A percentile compares a stretch with the other conserved stretches of the same genome.
These are phyloP conservation scores for Trichoderma harzianum DNA, from an alignment of 2,329 filamentous ascomycete genomes.

Conservation along the genomic window DNA sequence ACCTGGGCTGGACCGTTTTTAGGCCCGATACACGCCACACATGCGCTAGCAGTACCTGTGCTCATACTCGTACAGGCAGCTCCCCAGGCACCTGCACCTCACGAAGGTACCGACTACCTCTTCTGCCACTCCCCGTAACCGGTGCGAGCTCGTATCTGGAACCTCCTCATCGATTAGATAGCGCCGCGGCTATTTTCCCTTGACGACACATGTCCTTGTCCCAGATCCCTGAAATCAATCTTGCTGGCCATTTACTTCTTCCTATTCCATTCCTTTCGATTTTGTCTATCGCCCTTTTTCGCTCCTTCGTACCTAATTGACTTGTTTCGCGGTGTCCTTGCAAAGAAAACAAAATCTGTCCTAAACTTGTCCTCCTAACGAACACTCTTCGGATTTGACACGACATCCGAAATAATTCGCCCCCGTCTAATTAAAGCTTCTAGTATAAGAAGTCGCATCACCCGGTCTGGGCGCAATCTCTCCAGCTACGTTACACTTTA, in stretches of 20 bases:
- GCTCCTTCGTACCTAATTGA: neutral
- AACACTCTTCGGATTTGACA: neutral
- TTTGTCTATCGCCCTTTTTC: neutral
- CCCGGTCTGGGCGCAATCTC: neutral
- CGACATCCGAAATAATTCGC: neutral
- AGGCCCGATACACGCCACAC: neutral
- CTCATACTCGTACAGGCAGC: neutral
- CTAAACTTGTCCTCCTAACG: slow-evolving; percentile 10
- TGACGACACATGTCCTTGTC: slow-evolving; percentile 33
- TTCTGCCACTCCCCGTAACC: neutral
- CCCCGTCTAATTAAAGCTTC: neutral
- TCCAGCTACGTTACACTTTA: neutral
- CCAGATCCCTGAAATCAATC: slow-evolving; percentile 21
- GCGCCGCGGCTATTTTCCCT: slow-evolving; percentile 12
- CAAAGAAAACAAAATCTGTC: slow-evolving; percentile 25
- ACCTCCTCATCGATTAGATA: slow-evolving; percentile 3
- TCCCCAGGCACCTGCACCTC: too few relatives aligned
- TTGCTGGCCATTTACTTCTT: neutral
- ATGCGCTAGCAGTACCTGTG: neutral
- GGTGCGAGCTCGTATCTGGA: neutral
- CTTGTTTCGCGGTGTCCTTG: neutral
- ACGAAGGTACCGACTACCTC: neutral
- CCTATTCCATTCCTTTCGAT: neutral
- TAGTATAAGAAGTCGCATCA: neutral
- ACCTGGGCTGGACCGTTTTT: neutral